Evolutionary conservation across 108 stramenopile species (phyloP).

Genomic region (Nannochloropsis salina): DNA sequence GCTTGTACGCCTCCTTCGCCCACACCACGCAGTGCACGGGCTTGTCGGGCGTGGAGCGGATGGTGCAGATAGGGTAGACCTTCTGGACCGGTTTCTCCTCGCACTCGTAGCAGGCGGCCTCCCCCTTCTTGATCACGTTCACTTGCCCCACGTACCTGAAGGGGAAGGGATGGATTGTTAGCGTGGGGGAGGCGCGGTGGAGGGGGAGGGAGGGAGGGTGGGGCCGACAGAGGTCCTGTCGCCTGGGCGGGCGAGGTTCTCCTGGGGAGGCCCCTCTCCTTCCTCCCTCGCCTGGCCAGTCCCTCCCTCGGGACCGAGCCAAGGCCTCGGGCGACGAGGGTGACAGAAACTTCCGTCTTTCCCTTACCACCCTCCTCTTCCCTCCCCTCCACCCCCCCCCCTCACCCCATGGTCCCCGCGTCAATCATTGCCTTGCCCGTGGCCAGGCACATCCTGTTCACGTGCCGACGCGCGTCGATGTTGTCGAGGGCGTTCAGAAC

Average conservation of each 20-base stretch:
- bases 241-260: no score
- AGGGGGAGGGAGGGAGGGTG: background rate
- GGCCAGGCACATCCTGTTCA: slow-evolving; percentile 95
- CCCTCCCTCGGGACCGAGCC: no score
- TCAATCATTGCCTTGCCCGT: slow-evolving; percentile 86
- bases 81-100: slow-evolving; percentile 86
- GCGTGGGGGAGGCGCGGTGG: background rate
- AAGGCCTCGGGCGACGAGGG: no score
- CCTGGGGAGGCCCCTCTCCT: no score
- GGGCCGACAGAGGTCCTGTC: background rate
- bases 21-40: slow-evolving; percentile 99
- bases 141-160: slow-evolving; percentile 90
- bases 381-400: background rate
- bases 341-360: background rate
- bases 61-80: slow-evolving; percentile 98
- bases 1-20: slow-evolving; percentile 97
- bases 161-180: no score
- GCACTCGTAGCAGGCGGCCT: slow-evolving; percentile 96
- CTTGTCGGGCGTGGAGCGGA: slow-evolving; percentile 82
- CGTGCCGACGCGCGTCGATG: slow-evolving; percentile 74
- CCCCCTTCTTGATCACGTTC: slow-evolving; percentile 73
- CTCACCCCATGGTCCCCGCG: slow-evolving; percentile 90
- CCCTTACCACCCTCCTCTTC: background rate
- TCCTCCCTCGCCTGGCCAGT: no score
- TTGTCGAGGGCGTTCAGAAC: slow-evolving; percentile 98